Percentiles rank a stretch among this genome's conserved stretches.
phyloP scores from a whole-genome alignment of 352 stramenopile species.

The Thalassiosira livingstoniorum region DNA sequence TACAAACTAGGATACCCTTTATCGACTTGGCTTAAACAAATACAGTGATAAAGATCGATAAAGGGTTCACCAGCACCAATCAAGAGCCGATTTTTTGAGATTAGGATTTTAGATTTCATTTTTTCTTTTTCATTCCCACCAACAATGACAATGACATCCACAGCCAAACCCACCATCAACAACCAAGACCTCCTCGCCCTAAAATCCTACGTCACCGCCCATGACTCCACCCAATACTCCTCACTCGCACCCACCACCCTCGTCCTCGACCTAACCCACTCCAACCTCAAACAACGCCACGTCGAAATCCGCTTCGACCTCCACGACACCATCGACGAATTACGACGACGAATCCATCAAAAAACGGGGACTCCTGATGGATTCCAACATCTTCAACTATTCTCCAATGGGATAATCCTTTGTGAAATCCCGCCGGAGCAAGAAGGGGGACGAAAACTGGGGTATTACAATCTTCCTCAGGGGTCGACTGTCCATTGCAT shows the following conservation, averaged over 20 bases:
- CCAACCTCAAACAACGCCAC: slow-evolving; percentile 95
- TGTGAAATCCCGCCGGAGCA: slow-evolving; percentile 77
- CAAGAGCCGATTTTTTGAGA: neutral
- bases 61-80: neutral
- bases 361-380: slow-evolving; percentile 95
- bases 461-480: slow-evolving; percentile 88
- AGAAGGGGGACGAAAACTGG: slow-evolving; percentile 89
- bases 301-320: slow-evolving; percentile 96
- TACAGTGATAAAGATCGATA: neutral
- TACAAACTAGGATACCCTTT: no score
- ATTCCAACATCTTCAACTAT: slow-evolving; percentile 86
- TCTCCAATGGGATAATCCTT: slow-evolving; percentile 49
- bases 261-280: slow-evolving; percentile 96
- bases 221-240: slow-evolving; percentile 64
- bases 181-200: slow-evolving; percentile 79
- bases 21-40: no score
- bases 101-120: neutral
- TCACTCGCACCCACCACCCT: slow-evolving; percentile 84
- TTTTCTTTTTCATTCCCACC: neutral
- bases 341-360: slow-evolving; percentile 93
- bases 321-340: slow-evolving; percentile 86
- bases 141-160: slow-evolving; percentile 9
- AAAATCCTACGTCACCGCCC: slow-evolving; percentile 71
- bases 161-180: slow-evolving; percentile 53
- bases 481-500: slow-evolving; percentile 95